Percentiles rank a stretch among this genome's conserved stretches.
Conservation (phyloP, 495 filamentous ascomycete genomes). For the Daldinia caldariorum region DNA sequence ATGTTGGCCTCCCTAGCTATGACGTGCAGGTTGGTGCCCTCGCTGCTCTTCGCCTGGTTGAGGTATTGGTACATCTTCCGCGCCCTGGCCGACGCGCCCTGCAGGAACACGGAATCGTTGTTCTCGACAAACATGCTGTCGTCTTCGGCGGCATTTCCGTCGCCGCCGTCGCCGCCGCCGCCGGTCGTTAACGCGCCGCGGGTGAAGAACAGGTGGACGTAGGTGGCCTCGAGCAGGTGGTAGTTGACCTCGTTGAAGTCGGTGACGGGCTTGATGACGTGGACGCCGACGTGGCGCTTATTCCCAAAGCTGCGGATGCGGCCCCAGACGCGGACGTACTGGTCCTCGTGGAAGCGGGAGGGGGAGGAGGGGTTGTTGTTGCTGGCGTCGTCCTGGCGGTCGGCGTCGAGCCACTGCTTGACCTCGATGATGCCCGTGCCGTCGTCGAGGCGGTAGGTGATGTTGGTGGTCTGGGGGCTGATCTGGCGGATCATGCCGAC, state of each 20-base stretch:
- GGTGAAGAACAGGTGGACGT: slow-evolving; percentile 86
- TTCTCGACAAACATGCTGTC: slow-evolving; percentile 65
- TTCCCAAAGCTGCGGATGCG: slow-evolving; percentile 79
- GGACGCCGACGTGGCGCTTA: slow-evolving; percentile 81
- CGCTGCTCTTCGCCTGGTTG: slow-evolving; percentile 72
- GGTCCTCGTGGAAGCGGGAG: slow-evolving; percentile 61
- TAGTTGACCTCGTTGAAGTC: slow-evolving; percentile 92
- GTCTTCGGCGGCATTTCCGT: slow-evolving; percentile 51
- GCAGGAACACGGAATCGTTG: slow-evolving; percentile 52
- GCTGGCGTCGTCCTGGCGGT: slow-evolving; percentile 61
- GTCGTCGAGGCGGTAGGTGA: slow-evolving; percentile 93
- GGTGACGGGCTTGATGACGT: slow-evolving; percentile 77
- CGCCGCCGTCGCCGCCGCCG: slow-evolving; percentile 41
- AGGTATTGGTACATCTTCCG: slow-evolving; percentile 75
- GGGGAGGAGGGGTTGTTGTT: too few relatives aligned
- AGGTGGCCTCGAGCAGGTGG: slow-evolving; percentile 88
- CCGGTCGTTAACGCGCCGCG: slow-evolving; percentile 60
- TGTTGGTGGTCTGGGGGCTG: slow-evolving; percentile 85
- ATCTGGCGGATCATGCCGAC: slow-evolving; percentile 91
- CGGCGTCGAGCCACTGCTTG: slow-evolving; percentile 86
- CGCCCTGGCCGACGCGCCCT: slow-evolving; percentile 64
- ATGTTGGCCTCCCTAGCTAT: slow-evolving; percentile 72
- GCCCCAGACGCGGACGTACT: slow-evolving; percentile 85
- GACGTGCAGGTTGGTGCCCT: slow-evolving; percentile 80
- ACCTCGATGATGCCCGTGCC: slow-evolving; percentile 93